A percentile compares a stretch with the other conserved stretches of the same genome.
Evolutionary conservation across 2,329 filamentous ascomycete genomes (phyloP).

Genomic region (Colletotrichum kahawae): DNA sequence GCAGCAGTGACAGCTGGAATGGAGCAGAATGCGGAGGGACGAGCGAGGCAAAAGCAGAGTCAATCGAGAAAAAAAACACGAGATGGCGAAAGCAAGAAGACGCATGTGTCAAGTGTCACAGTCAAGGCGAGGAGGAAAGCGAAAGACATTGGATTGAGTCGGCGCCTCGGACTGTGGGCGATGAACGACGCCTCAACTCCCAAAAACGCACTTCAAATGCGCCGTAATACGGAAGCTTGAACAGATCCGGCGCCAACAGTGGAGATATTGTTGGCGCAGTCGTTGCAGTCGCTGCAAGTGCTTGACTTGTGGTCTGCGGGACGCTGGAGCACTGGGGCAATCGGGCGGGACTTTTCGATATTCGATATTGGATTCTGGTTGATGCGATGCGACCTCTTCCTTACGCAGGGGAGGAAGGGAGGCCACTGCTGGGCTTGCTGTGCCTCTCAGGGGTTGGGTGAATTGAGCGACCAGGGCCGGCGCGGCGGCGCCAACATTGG

Average conservation of each 20-base stretch:
- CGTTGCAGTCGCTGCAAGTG: neutral
- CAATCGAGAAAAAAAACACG: neutral
- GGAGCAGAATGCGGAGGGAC: neutral
- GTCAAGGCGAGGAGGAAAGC: neutral
- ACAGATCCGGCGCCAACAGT: conserved; percentile 8
- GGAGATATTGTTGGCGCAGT: conserved; percentile 14
- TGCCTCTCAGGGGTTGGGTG: conserved; percentile 10
- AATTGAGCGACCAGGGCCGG: neutral
- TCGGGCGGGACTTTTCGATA: neutral
- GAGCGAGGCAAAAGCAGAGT: neutral
- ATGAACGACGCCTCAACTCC: neutral
- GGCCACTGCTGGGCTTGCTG: conserved; percentile 3
- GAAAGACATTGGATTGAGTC: neutral
- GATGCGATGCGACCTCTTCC: neutral
- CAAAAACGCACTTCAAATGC: neutral
- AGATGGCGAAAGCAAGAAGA: neutral
- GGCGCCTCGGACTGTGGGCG: neutral
- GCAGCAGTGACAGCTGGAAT: conserved; percentile 8
- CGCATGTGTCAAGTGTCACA: neutral
- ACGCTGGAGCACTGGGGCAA: neutral
- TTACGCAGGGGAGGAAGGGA: neutral
- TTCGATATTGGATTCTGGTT: neutral
- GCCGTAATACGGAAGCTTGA: conserved; percentile 6
- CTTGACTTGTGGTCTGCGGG: neutral
- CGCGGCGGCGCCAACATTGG: neutral